Evolutionary conservation across 805 yeast genomes (phyloP), one percentile per base, ranked within the genome.

Genomic region (Wickerhamomyces sydowiorum): DNA sequence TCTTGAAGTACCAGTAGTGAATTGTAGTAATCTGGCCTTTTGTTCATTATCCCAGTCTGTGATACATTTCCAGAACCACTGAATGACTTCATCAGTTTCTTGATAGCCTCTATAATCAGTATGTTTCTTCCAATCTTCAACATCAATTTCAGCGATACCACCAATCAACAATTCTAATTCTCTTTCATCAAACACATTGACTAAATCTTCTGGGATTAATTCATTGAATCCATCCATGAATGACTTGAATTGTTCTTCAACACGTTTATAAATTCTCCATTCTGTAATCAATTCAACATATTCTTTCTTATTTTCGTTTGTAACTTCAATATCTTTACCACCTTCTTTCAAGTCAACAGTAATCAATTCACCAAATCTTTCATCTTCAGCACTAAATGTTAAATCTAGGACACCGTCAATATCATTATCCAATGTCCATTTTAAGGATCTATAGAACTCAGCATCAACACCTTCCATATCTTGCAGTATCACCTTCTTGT

Each of bases 381-480:
- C 97, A 61, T 90, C 98, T 59, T 80, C 87, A 1, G 82, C 83
- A 55, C 89, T 78, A 68, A 93, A 93, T 0, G 98, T 87, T 59
- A 88, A 75, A 53, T 87, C 96, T 48, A 93, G 72, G 27, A 91
- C 71, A 46, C 80, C 91, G 25, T 93, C 85, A 57, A 93, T 91
- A 62, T 89, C 96, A 61, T 93, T 91, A 57, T 93, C 97, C 48
- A 89, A 70, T 64, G 89, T 87, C 99, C 99, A 93, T 58, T 87
- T 86, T 65, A 93, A 72, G 20, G 96, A 91, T 59, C 93, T 80
- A 69, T 88, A 88, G 68, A 91, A 89, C 60, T 93, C 98, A 20
- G 96, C 91, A 66, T 93, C 99, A 46, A 95, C 97, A 66, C 97
- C 96, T 66, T 93, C 99, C 95, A 93, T 85, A 67, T 93, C 99